phyloP scores from a whole-genome alignment of 768 basidiomycete genomes.

The Hebeloma cylindrosporum region DNA sequence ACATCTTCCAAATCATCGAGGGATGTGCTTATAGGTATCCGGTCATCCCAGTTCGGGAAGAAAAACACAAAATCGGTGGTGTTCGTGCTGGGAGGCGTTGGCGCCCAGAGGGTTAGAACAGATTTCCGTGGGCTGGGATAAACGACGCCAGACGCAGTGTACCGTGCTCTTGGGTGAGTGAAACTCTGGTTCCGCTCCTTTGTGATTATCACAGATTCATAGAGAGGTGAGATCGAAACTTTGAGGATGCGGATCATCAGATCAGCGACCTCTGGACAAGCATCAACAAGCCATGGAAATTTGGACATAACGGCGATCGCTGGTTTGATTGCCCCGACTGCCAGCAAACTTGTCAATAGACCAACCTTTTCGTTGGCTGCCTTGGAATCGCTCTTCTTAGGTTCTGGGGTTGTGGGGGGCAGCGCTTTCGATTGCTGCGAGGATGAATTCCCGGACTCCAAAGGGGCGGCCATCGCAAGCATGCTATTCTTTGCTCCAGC shows the following conservation, averaged over 20 bases:
- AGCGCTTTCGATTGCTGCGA: slow-evolving; percentile 40
- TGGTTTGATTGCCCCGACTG: slow-evolving; percentile 80
- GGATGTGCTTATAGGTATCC: slow-evolving; percentile 61
- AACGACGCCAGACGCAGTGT: slow-evolving; percentile 54
- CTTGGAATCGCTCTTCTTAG: slow-evolving; percentile 44
- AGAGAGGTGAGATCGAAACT: slow-evolving; percentile 68
- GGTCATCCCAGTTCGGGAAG: slow-evolving; percentile 80
- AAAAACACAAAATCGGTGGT: slow-evolving; percentile 85
- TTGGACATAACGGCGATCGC: slow-evolving; percentile 77
- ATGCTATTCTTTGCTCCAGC: slow-evolving; percentile 70
- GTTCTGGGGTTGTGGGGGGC: slow-evolving; percentile 37
- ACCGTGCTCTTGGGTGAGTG: slow-evolving; percentile 61
- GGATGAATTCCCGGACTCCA: slow-evolving; percentile 55
- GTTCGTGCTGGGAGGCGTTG: slow-evolving; percentile 76
- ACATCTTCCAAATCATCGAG: slow-evolving; percentile 73
- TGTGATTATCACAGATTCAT: slow-evolving; percentile 48
- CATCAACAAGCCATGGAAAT: slow-evolving; percentile 83
- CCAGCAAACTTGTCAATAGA: slow-evolving; percentile 75
- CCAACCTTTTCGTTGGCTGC: slow-evolving; percentile 77
- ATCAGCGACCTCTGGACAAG: slow-evolving; percentile 82
- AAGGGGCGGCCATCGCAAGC: slow-evolving; percentile 81
- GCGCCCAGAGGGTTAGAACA: slow-evolving; percentile 72
- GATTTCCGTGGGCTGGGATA: slow-evolving; percentile 58
- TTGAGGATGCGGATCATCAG: slow-evolving; percentile 76
- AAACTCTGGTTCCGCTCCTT: slow-evolving; percentile 67